Evolutionary conservation across 257 asterid genomes (phyloP), one percentile per base, ranked within the genome.

Genomic region (Verbascum thapsus): DNA sequence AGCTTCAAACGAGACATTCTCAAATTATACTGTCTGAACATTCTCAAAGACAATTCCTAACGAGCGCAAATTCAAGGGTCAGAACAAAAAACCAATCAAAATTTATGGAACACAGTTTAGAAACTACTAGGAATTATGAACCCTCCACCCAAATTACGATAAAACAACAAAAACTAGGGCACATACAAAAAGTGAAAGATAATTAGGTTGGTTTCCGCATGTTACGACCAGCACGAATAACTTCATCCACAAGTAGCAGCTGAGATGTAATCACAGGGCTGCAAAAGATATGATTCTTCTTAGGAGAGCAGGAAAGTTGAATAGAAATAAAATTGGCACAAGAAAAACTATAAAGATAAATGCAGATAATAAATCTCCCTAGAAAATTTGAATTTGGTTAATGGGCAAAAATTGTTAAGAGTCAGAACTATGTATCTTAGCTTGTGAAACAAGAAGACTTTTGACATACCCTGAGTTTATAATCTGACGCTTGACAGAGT

Each of bases 161-260:
- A 23, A 13, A 11, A 32, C 42, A 32, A 26, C 40, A 17, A 58
- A 66, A 38, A 47, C 30, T 13, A 41, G 19, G 59, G 18, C 30
- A 56, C 41, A 57, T n/a, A n/a, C n/a, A 23, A 18, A 32, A 53
- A 20, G 1, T 52, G 17, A 4, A n/a, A n/a, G n/a, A n/a, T n/a
- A 56, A 4, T 66, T 85, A 90, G 75, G 34, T 90, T 12, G 97
- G 96, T 76, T 90, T 90, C 71, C 96, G 63, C 97, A 90, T 90
- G 81, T 90, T 90, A 55, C 98, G 98, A 18, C 98, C 98, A 49
- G 98, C 98, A 32, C 98, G 96, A 45, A 90, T 90, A 20, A 87
- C 96, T 79, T 90, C 98, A 62, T 90, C 98, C 60, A 90, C 98
- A 7, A 90, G 88, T 60, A 90, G 88, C 84, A 90, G 76, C 77